These are phyloP conservation scores for Curvularia eragrostidis DNA, from an alignment of 2,329 filamentous ascomycete genomes.

Conservation along the genomic window DNA sequence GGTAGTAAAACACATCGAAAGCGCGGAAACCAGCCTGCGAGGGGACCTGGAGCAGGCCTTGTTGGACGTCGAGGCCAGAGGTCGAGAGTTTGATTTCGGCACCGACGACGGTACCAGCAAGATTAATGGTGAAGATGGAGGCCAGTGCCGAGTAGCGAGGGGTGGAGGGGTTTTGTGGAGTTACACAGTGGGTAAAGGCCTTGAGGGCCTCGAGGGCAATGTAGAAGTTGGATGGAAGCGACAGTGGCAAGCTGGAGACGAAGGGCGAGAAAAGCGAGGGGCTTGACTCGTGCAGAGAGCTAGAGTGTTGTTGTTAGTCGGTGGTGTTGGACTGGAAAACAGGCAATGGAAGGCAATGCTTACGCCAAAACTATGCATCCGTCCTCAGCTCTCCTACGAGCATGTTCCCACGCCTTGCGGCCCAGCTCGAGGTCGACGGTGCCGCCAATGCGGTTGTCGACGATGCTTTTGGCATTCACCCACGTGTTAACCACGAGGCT, in stretches of 20 bases:
- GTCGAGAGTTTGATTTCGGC: conserved; percentile 81
- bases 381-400: conserved; percentile 90
- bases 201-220: conserved; percentile 81
- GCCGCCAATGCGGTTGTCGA: conserved; percentile 73
- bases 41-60: conserved; percentile 81
- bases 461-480: conserved; percentile 78
- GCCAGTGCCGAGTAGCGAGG: conserved; percentile 81
- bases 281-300: conserved; percentile 85
- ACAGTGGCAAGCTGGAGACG: conserved; percentile 78
- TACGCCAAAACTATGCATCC: conserved; percentile 90
- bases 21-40: conserved; percentile 82
- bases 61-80: conserved; percentile 82
- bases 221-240: conserved; percentile 76
- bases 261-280: conserved; percentile 86
- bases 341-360: conserved; percentile 38
- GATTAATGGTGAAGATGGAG: conserved; percentile 79
- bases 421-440: conserved; percentile 82
- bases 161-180: conserved; percentile 85
- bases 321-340: neutral
- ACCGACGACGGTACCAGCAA: conserved; percentile 78
- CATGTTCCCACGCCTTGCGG: conserved; percentile 92
- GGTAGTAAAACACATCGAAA: conserved; percentile 98
- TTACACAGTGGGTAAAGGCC: conserved; percentile 86
- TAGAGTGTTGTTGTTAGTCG: conserved; percentile 48
- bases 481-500: conserved; percentile 95